Conservation (phyloP, 108 stramenopile genomes). For the Skeletonema menzelii region DNA sequence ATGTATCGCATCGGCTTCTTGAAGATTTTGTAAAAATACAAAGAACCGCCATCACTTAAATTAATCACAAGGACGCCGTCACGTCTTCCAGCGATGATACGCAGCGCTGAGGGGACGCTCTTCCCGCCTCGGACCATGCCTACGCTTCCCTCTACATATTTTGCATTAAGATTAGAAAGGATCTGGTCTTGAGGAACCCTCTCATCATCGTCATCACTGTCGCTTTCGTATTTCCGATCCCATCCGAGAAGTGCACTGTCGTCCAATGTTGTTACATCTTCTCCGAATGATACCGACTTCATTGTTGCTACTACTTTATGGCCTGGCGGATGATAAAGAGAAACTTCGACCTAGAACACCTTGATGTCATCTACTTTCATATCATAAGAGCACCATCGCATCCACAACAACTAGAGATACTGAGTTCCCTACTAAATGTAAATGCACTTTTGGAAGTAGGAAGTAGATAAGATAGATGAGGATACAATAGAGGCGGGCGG, state of each 20-base stretch:
- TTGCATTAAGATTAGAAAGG: not conserved
- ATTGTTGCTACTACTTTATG: too few species aligned
- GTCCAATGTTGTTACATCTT: not conserved
- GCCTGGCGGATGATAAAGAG: too few species aligned
- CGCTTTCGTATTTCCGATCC: not conserved
- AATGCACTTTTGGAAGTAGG: too few species aligned
- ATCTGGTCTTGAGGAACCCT: not conserved
- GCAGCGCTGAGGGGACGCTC: not conserved
- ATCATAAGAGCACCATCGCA: too few species aligned
- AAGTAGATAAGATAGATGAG: too few species aligned
- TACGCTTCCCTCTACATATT: conserved; percentile 11
- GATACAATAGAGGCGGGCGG: too few species aligned
- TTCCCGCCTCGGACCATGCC: conserved; percentile 8
- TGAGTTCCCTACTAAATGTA: too few species aligned
- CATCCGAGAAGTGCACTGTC: not conserved
- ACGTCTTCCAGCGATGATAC: not conserved
- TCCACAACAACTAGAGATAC: too few species aligned
- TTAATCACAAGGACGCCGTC: conserved; percentile 11
- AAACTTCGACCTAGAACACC: too few species aligned
- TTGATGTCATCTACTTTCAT: too few species aligned
- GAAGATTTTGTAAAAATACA: conserved; percentile 4
- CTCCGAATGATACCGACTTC: not conserved
- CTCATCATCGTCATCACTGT: not conserved
- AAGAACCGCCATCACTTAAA: conserved; percentile 5
- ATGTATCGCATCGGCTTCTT: not conserved